These are phyloP conservation scores for Boletus huronensis DNA, from an alignment of 768 basidiomycete species.

Conservation along the genomic window DNA sequence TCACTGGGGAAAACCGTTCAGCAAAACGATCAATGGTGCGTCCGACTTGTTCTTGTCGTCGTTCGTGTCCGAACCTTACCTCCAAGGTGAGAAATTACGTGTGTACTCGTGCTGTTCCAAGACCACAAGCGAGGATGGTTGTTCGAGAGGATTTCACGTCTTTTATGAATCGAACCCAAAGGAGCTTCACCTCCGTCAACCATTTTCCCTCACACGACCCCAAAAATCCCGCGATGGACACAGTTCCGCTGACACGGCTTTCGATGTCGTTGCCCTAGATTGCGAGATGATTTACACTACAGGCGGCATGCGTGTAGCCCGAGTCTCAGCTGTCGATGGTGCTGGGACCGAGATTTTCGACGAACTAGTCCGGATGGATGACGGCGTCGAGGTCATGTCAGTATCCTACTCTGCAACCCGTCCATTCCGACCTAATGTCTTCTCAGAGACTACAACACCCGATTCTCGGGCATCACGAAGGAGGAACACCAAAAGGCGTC, in stretches of 20 bases:
- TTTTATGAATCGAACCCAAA: conserved; percentile 75
- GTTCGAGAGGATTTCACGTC: conserved; percentile 80
- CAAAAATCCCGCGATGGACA: conserved; percentile 3
- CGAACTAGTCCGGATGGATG: conserved; percentile 75
- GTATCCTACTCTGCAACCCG: conserved; percentile 23
- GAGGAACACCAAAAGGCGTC: conserved; percentile 58
- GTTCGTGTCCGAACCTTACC: conserved; percentile 1
- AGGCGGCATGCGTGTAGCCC: conserved; percentile 85
- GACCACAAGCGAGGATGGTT: conserved; percentile 58
- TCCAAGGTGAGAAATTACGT: conserved; percentile 62
- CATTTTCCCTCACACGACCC: conserved; percentile 55
- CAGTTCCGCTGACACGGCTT: conserved; percentile 32
- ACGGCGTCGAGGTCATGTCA: conserved; percentile 74
- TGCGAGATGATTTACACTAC: conserved; percentile 98
- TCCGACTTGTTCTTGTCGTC: neutral
- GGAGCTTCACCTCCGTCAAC: conserved; percentile 68
- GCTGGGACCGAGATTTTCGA: conserved; percentile 75
- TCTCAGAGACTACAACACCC: conserved; percentile 83
- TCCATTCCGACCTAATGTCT: conserved; percentile 1
- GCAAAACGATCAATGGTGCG: conserved; percentile 63
- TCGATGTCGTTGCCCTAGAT: conserved; percentile 86
- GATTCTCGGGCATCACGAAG: conserved; percentile 78
- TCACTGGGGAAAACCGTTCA: conserved; percentile 79
- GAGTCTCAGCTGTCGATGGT: conserved; percentile 86
- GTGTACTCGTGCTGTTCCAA: conserved; percentile 79